Evolutionary conservation across 345 rosid genomes (phyloP).

Genomic region (Murraya paniculata): DNA sequence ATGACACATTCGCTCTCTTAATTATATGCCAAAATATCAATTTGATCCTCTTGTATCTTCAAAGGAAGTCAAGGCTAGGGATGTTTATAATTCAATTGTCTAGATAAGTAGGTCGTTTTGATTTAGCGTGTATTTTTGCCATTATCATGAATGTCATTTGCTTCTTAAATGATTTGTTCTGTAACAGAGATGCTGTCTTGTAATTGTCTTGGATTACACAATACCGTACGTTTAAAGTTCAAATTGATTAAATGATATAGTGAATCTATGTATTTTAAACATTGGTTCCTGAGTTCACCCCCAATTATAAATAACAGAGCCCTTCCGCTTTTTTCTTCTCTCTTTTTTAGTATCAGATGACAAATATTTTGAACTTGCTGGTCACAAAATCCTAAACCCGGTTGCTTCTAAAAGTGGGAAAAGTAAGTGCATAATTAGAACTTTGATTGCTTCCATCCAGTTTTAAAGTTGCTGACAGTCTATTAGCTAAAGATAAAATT

Average conservation of each 20-base stretch:
- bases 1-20: neutral
- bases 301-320: neutral
- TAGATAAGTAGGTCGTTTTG: neutral
- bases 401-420: too few species aligned
- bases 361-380: neutral
- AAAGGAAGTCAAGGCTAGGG: neutral
- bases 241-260: neutral
- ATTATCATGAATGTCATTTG: neutral
- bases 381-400: too few species aligned
- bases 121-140: neutral
- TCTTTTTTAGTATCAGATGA: neutral
- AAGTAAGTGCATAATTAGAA: neutral
- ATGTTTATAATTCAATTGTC: neutral
- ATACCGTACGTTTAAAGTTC: neutral
- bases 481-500: neutral
- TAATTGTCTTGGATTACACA: neutral
- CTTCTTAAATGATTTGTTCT: neutral
- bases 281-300: neutral
- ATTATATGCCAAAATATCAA: neutral
- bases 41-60: neutral
- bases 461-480: neutral
- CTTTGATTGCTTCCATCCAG: neutral
- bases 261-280: neutral
- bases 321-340: neutral
- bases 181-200: constrained; percentile 3